Conservation (phyloP, 1,284 basidiomycete genomes). For the Ceratorhiza oryzae-sativae region DNA sequence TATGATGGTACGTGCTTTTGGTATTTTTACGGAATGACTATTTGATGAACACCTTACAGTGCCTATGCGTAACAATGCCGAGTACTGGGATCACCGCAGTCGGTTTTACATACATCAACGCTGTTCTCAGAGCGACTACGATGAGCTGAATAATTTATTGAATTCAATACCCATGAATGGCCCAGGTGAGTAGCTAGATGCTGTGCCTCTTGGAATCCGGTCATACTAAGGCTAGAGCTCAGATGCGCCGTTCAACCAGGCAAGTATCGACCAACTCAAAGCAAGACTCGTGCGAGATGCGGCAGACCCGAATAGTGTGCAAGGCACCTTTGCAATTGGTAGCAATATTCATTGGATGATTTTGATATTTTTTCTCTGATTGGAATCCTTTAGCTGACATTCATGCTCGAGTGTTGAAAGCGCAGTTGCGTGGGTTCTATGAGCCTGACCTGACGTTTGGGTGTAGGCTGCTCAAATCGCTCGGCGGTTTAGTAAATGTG, state of each 20-base stretch:
- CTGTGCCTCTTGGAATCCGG: too few relatives aligned
- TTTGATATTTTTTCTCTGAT: not conserved
- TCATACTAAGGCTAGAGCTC: not conserved
- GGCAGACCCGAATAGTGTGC: not conserved
- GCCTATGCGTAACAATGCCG: slow-evolving; percentile 17
- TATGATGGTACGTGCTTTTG: not conserved
- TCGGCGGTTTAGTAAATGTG: not conserved
- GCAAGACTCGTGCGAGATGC: not conserved
- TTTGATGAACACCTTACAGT: not conserved
- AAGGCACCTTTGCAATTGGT: not conserved
- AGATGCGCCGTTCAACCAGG: not conserved
- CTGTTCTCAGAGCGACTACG: slow-evolving; percentile 1
- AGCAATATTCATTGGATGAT: too few relatives aligned
- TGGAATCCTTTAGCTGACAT: not conserved
- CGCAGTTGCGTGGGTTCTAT: not conserved
- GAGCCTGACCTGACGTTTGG: not conserved
- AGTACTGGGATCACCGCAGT: slow-evolving; percentile 32
- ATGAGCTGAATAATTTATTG: not conserved
- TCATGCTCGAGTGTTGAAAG: not conserved
- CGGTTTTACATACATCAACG: not conserved
- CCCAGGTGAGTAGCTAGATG: not conserved
- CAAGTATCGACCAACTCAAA: not conserved
- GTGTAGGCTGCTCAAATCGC: not conserved
- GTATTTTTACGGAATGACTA: not conserved
- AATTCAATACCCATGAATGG: not conserved